phyloP scores from a whole-genome alignment of 768 basidiomycete species.

The Kwoniella heveanensis region DNA sequence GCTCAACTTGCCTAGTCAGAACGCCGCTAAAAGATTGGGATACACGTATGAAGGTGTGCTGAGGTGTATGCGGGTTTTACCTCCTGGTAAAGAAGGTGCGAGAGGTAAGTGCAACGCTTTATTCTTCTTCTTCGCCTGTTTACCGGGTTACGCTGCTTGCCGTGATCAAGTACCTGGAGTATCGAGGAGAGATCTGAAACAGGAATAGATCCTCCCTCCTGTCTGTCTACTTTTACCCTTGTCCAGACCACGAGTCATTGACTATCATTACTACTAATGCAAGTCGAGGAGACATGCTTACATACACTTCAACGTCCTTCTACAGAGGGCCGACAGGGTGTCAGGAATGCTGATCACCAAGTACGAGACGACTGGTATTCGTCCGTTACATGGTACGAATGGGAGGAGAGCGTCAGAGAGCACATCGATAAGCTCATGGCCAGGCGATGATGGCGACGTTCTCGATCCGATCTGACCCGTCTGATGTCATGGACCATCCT shows the following conservation, averaged over 20 bases:
- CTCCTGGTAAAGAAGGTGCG: constrained; percentile 34
- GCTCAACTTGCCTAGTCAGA: constrained; percentile 36
- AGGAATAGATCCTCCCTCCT: too few relatives aligned
- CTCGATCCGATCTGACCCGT: too few relatives aligned
- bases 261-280: too few relatives aligned
- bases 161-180: too few relatives aligned
- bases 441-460: constrained; percentile 24
- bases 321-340: constrained; percentile 34
- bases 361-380: constrained; percentile 46
- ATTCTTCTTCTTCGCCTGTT: not conserved
- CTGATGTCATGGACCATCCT: too few relatives aligned
- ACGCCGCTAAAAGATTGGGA: constrained; percentile 42
- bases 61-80: constrained; percentile 32
- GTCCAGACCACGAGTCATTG: too few relatives aligned
- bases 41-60: constrained; percentile 43
- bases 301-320: too few relatives aligned
- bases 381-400: constrained; percentile 49
- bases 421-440: constrained; percentile 48
- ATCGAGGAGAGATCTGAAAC: too few relatives aligned
- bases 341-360: constrained; percentile 23
- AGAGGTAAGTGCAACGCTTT: constrained; percentile 28
- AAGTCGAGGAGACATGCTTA: too few relatives aligned
- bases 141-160: too few relatives aligned
- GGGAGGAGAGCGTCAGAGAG: constrained; percentile 46
- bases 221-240: too few relatives aligned